Evolutionary conservation across 768 basidiomycete genomes (phyloP).

Genomic region (Boletus vermiculosoides): DNA sequence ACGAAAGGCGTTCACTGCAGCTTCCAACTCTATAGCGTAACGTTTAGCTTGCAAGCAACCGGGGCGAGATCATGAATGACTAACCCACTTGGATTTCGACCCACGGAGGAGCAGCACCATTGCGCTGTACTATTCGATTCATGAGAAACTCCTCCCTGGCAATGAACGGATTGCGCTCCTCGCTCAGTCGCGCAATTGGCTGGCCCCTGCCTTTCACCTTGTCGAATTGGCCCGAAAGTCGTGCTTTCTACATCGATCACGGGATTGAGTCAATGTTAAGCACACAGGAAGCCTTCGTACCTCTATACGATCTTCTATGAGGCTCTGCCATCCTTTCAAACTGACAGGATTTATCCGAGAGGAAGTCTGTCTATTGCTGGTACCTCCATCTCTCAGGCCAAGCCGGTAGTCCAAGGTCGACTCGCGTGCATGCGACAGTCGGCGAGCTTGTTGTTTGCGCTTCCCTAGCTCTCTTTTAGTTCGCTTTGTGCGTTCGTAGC

Average conservation of each 20-base stretch:
- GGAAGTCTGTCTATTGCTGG: not conserved
- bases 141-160: slow-evolving; percentile 77
- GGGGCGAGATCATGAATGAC: slow-evolving; percentile 18
- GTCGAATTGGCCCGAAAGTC: slow-evolving; percentile 67
- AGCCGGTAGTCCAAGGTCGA: slow-evolving; percentile 75
- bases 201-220: slow-evolving; percentile 65
- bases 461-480: slow-evolving; percentile 52
- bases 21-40: slow-evolving; percentile 57
- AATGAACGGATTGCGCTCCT: slow-evolving; percentile 64
- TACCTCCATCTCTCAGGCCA: slow-evolving; percentile 42
- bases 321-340: slow-evolving; percentile 70
- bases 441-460: slow-evolving; percentile 49
- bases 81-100: slow-evolving; percentile 74
- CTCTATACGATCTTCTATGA: slow-evolving; percentile 82
- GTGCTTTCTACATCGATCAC: slow-evolving; percentile 49
- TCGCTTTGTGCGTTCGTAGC: slow-evolving; percentile 40
- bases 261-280: not conserved
- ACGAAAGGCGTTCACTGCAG: slow-evolving; percentile 59
- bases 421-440: slow-evolving; percentile 65
- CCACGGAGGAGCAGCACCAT: slow-evolving; percentile 86
- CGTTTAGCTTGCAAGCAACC: slow-evolving; percentile 3
- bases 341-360: slow-evolving; percentile 54
- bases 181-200: slow-evolving; percentile 42
- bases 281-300: slow-evolving; percentile 36
- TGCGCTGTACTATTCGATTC: slow-evolving; percentile 80